phyloP scores from a whole-genome alignment of 257 asterid genomes.

The Solanum ossicruentum region DNA sequence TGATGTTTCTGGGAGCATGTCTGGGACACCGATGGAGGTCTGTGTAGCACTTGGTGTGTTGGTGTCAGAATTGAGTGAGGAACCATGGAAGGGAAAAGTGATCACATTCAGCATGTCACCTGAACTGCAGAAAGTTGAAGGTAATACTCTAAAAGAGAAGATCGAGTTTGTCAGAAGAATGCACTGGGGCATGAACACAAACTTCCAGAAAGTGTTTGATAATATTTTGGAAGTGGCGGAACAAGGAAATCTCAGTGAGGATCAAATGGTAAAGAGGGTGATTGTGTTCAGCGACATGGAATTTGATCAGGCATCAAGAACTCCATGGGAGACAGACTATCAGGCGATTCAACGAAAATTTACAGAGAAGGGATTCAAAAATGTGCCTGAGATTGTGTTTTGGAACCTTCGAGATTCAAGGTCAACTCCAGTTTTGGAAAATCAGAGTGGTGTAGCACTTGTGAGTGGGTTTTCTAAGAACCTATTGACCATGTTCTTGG shows the following conservation, averaged over 20 bases:
- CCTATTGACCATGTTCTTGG: slow-evolving; percentile 40
- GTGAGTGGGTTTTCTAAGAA: slow-evolving; percentile 58
- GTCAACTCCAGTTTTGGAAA: slow-evolving; percentile 36
- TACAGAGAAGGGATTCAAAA: slow-evolving; percentile 26
- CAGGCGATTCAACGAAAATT: slow-evolving; percentile 38
- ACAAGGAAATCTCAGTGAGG: neutral
- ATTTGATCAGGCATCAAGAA: neutral
- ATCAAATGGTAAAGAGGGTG: slow-evolving; percentile 2
- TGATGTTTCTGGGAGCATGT: slow-evolving; percentile 48
- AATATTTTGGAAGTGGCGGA: neutral
- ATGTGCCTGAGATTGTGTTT: slow-evolving; percentile 48
- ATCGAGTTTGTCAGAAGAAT: slow-evolving; percentile 19
- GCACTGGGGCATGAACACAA: slow-evolving; percentile 13
- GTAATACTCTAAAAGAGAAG: slow-evolving; percentile 21
- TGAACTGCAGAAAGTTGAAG: slow-evolving; percentile 21
- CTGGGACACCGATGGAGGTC: slow-evolving; percentile 43
- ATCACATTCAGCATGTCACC: slow-evolving; percentile 38
- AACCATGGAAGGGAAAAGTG: slow-evolving; percentile 50
- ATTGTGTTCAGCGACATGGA: slow-evolving; percentile 12
- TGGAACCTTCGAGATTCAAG: slow-evolving; percentile 49
- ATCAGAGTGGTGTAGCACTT: slow-evolving; percentile 37
- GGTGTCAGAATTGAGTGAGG: slow-evolving; percentile 41
- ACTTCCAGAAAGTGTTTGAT: slow-evolving; percentile 13
- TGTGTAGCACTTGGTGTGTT: slow-evolving; percentile 38
- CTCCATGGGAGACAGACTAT: slow-evolving; percentile 13